phyloP scores from a whole-genome alignment of 202 grass and related monocot species.

The Bolboschoenoplectus hybrid region DNA sequence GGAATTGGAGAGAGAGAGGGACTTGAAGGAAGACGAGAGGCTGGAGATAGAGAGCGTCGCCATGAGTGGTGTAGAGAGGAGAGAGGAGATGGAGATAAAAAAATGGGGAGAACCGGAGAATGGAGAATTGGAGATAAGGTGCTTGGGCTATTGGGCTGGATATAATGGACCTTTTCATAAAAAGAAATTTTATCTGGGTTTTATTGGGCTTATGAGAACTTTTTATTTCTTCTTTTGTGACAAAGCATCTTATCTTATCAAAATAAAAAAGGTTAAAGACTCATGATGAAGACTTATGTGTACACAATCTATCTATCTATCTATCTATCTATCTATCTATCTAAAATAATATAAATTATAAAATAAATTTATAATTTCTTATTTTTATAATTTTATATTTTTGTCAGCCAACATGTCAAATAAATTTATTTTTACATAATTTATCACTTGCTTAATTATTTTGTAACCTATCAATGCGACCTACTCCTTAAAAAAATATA shows the following conservation, averaged over 20 bases:
- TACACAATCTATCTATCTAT: no score
- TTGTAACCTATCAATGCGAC: no score
- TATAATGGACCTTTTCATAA: neutral
- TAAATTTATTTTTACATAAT: no score
- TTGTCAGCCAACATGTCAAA: no score
- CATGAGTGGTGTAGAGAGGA: conserved; percentile 26
- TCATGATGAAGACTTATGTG: neutral
- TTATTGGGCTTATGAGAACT: neutral
- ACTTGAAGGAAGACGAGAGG: conserved; percentile 69
- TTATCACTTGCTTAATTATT: no score
- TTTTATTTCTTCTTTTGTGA: neutral
- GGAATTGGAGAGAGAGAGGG: conserved; percentile 56
- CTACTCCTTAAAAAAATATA: no score
- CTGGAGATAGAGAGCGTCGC: conserved; percentile 34
- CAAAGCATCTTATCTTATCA: neutral
- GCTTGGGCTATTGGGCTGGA: neutral
- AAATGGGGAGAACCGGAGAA: neutral
- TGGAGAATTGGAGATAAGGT: conserved; percentile 36
- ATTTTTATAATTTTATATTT: no score
- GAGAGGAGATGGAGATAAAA: conserved; percentile 20
- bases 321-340: no score
- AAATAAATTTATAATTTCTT: no score
- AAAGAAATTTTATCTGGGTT: neutral
- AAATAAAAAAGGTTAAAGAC: neutral
- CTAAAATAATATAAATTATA: no score